Conservation (phyloP, 306 rosid genomes). For the Fragaria ananassa region DNA sequence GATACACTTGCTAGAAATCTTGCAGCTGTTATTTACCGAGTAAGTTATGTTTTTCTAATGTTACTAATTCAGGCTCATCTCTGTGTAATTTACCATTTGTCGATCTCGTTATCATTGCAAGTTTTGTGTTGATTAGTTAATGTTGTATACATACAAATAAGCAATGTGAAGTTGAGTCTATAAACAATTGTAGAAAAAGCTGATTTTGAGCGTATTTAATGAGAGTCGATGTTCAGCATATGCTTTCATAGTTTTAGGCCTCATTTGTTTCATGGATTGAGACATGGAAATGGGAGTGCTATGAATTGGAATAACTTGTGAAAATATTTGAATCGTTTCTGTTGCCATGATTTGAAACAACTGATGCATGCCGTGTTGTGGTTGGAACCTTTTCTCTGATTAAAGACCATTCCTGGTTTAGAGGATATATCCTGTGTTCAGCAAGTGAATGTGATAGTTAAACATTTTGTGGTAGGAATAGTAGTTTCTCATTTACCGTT, state of each 20-base stretch:
- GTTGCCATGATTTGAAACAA: background rate
- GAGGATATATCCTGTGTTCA: background rate
- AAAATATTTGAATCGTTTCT: background rate
- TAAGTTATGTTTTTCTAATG: conserved; percentile 21
- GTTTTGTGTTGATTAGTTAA: background rate
- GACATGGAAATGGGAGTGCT: background rate
- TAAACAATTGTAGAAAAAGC: background rate
- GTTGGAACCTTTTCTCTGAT: background rate
- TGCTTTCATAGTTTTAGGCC: background rate
- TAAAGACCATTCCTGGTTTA: background rate
- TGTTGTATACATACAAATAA: background rate
- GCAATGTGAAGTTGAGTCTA: background rate
- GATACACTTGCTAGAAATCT: conserved; percentile 91
- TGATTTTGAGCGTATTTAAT: background rate
- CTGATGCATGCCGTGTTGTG: background rate
- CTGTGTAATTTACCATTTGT: background rate
- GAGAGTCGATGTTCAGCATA: background rate
- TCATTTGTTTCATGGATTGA: background rate
- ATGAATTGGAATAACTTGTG: background rate
- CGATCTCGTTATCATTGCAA: background rate
- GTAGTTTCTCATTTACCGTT: background rate
- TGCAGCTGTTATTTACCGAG: conserved; percentile 84
- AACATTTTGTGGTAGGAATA: background rate
- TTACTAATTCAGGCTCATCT: background rate
- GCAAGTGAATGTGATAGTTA: background rate